Percentiles rank a stretch among this genome's conserved stretches.
Evolutionary conservation across 75 land plant genomes (phyloP).

Genomic region (Cunninghamia lanceolata): DNA sequence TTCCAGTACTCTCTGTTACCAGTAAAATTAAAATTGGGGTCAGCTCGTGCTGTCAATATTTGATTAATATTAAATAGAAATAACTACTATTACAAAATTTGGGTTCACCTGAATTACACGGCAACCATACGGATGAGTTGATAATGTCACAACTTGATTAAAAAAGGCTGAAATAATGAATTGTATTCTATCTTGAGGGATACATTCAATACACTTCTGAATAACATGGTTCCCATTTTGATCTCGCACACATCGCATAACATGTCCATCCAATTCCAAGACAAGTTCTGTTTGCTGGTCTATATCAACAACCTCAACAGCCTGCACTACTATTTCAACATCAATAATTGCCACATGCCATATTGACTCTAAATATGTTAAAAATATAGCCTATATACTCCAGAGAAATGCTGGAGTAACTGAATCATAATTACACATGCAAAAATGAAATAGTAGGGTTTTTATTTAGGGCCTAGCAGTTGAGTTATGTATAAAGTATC

Average conservation of each 20-base stretch:
- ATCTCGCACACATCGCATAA: constrained; percentile 79
- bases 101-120: constrained; percentile 67
- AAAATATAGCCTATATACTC: neutral
- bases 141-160: constrained; percentile 61
- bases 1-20: constrained; percentile 66
- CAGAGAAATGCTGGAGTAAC: neutral
- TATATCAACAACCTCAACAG: constrained; percentile 73
- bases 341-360: neutral
- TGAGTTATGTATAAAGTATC: constrained; percentile 4
- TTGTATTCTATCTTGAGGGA: constrained; percentile 63
- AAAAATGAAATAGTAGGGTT: constrained; percentile 14
- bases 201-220: constrained; percentile 87
- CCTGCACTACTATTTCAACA: constrained; percentile 54
- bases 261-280: constrained; percentile 62
- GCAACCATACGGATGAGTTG: constrained; percentile 77
- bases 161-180: constrained; percentile 67
- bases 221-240: constrained; percentile 97
- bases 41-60: neutral
- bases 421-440: neutral
- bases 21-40: neutral
- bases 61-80: neutral
- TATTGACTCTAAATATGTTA: neutral
- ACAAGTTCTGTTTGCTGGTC: constrained; percentile 71
- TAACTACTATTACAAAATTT: neutral
- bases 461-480: constrained; percentile 19